Base-by-base conservation (phyloP, 1,139 yeast species). In the Pichia sp. region DNA sequence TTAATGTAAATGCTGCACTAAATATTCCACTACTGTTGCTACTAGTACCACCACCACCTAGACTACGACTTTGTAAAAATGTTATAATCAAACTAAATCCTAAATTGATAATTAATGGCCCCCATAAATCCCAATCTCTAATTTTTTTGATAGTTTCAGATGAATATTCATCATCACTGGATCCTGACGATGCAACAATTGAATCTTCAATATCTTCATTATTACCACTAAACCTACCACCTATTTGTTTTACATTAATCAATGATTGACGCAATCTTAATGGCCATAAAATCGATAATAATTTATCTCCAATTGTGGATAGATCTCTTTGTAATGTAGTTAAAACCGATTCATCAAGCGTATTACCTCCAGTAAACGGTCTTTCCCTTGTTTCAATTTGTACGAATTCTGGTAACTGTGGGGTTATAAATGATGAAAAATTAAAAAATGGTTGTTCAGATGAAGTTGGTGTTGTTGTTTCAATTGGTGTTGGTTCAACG, bases 51-150 rank as follows among this genome's bases (percentile, higher is more conserved):
- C 44, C 54, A 6, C 52, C 25, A 25, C 52, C 57, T 16, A 67
- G 45, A 9, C 65, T 58, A 42, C 63, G 60, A 5, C 60, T 60
- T 55, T 68, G 70, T 29, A 67, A 53, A 51, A 61, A 66, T 1
- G 83, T 80, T 51, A 79, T 69, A 6, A 76, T 72, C 45, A 87
- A 79, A 8, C 90, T 73, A 57, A 84, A 83, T 19, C 75, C 67
- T 48, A 88, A 72, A 19, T 88, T 82, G 62, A 88, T 86, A 31
- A 87, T 76, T 55, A 88, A 71, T 2, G 96, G 96, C 0, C 96
- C 96, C 96, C 96, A 88, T 49, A 87, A 70, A 67, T 87, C 96
- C 96, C 95, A 87, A 51, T 86, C 93, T 49, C 79, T 70, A 56
- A 70, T 75, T 55, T 71, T 70, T 51, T 55, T 62, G 57, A 63